These are phyloP conservation scores for Musa beccarii DNA, from an alignment of 176 grass and related monocot species.

Conservation along the genomic window DNA sequence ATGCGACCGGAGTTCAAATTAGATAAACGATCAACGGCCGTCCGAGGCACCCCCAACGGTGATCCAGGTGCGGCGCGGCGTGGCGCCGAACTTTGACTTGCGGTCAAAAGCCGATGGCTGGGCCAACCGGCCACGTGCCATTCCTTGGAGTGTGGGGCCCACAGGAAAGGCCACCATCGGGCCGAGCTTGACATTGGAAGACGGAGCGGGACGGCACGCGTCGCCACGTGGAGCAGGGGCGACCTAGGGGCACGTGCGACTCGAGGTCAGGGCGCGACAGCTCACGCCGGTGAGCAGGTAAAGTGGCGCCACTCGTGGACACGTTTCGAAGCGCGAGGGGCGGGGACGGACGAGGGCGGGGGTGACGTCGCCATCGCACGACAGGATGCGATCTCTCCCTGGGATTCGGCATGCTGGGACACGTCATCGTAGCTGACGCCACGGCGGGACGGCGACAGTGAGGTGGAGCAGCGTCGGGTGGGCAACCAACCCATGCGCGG, in stretches of 20 bases:
- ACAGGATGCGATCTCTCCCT: neutral
- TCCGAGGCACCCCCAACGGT: neutral
- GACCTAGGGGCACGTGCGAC: neutral
- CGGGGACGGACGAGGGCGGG: too few species aligned
- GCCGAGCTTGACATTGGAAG: too few species aligned
- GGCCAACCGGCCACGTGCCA: neutral
- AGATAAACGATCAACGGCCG: neutral
- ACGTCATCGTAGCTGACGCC: neutral
- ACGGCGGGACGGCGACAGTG: neutral
- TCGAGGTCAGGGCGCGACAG: neutral
- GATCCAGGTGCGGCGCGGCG: neutral
- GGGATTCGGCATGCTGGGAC: neutral
- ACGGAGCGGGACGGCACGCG: too few species aligned
- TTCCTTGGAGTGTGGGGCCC: too few species aligned
- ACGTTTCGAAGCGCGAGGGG: neutral
- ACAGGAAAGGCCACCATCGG: too few species aligned
- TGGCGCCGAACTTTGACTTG: neutral
- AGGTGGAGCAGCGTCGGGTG: neutral
- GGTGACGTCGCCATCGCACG: neutral
- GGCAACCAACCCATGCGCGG: too few species aligned
- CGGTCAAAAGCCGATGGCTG: neutral
- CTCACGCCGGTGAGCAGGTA: neutral
- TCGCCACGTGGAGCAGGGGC: neutral
- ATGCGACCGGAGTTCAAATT: too few species aligned
- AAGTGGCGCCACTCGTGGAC: neutral